Evolutionary conservation across 768 basidiomycete genomes (phyloP), one percentile per base, ranked within the genome.

Genomic region (Boletus bicolor): DNA sequence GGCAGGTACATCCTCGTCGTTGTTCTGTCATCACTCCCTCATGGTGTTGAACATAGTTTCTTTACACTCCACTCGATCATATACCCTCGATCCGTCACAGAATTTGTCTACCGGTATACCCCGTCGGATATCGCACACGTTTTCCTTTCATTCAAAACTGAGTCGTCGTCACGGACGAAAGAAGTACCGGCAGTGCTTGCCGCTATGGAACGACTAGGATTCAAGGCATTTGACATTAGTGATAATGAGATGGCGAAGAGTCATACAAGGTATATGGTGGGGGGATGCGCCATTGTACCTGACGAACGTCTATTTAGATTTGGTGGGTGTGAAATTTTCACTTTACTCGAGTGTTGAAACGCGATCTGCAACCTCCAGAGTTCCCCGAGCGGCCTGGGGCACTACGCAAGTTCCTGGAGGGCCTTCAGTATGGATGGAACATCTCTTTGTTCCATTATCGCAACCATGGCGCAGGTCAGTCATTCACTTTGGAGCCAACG

Each of bases 401-500:
- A 4, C 76, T 99, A 54, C 84, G 91, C 42, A 91, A 89, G 61
- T 99, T 98, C 77, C 77, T 99, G 56, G 77, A 86, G 30, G 90
- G 89, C 4, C 69, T 99, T 44, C 87, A 87, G 34, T 76, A 81
- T 19, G 86, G 85, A 26, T 98, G 95, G 94, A 98, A 95, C 71
- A 92, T 99, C 47, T 89, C 93, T 1, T 70, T 99, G 60, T 99
- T 98, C 76, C 97, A 99, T 70, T 99, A 99, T 72, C 82, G 97
- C 53, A 98, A 98, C 69, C 96, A 98, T 56, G 97, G 97, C 32
- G 93, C 89, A 67, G 95, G 95, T 92, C 62, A 55, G 87, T 77
- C 34, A 32, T 36, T 49, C 43, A 17, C 34, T 43, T 54, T 36
- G 12, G 9, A 21, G 14, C 17, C 19, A 47, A 21, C 21, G 14